Base-by-base conservation (phyloP, 176 grass and related monocot genomes). In the Tuctoria greenei region DNA sequence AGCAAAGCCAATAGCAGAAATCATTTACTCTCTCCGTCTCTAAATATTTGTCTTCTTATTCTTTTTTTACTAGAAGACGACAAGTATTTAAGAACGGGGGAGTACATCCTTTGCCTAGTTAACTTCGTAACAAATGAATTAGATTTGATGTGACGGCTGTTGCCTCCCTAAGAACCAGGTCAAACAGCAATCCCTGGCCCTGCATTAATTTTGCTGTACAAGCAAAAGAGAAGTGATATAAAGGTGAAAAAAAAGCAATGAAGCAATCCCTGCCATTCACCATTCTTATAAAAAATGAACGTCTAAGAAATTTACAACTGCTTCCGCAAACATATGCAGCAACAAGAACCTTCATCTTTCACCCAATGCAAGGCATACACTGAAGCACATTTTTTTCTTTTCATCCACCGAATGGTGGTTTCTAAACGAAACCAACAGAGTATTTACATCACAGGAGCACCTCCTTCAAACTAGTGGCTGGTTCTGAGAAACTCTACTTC, bases 171-270 rank as follows among this genome's bases (percentile, higher is more conserved):
- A 74, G 55, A 83, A 70, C 81, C 56, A 38, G 68, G 81, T 81
- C 81, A 86, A 82, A 71, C 81, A 76, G 77, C 28, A 7, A 63
- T 76, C 87, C 85, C 78, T 45, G 18, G 54, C 73, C 43, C 59
- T 76, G 81, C 75, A 87, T 71, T 63, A 93, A 87, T 82, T 57
- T 55, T 73, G 78, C 81, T 90, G 81, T 90, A 93, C 81, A 90
- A 72, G 66, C 81, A 76, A 79, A 77, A 64, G 47, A 18, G 45
- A 82, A 69, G 62, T 56, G 40, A 60, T 46, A 64, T 24, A 64
- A 74, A 40, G 23, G 49, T 73, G 39, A 49, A 50, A 37, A 14
- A 3, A 38, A 72, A 66, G 37, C 28, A 62, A 43, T 56, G 40
- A 72, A 70, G 78, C 42, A 73, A 44, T 20, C 26, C 35, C 79